Conservation (phyloP, 2,329 filamentous ascomycete genomes). For the Colletotrichum sidae region DNA sequence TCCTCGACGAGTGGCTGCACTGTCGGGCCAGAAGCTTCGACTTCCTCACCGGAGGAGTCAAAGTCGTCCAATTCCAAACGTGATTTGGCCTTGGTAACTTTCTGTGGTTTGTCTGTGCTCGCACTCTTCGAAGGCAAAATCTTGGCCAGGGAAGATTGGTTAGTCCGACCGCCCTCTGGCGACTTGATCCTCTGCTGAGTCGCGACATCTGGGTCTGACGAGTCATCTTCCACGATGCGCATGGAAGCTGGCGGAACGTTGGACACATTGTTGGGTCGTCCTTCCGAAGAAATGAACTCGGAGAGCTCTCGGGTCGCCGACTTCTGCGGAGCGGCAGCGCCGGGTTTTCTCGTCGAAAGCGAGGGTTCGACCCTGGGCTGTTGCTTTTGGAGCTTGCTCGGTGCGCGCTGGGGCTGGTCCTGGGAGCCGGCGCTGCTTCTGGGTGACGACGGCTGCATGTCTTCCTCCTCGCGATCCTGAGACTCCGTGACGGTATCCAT, state of each 20-base stretch:
- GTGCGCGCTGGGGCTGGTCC: slow-evolving; percentile 61
- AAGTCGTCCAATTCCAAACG: slow-evolving; percentile 79
- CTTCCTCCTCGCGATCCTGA: slow-evolving; percentile 57
- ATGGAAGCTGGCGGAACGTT: slow-evolving; percentile 66
- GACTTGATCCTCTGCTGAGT: slow-evolving; percentile 43
- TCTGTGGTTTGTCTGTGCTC: slow-evolving; percentile 64
- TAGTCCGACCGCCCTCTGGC: slow-evolving; percentile 49
- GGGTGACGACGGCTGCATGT: slow-evolving; percentile 58
- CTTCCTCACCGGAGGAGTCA: slow-evolving; percentile 66
- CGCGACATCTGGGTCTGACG: slow-evolving; percentile 42
- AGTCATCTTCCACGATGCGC: slow-evolving; percentile 68
- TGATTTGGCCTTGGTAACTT: slow-evolving; percentile 65
- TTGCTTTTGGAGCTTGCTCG: slow-evolving; percentile 79
- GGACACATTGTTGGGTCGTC: slow-evolving; percentile 62
- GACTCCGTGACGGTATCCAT: slow-evolving; percentile 64
- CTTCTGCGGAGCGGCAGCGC: slow-evolving; percentile 44
- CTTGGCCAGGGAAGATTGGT: slow-evolving; percentile 56
- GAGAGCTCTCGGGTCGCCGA: slow-evolving; percentile 54
- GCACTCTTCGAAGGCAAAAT: slow-evolving; percentile 54
- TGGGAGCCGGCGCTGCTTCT: slow-evolving; percentile 23
- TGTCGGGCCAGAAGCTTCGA: slow-evolving; percentile 43
- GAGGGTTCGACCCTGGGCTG: slow-evolving; percentile 63
- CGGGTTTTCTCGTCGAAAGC: slow-evolving; percentile 53
- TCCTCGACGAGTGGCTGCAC: slow-evolving; percentile 44
- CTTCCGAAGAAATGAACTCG: slow-evolving; percentile 55